phyloP scores from a whole-genome alignment of 305 asterid species.

The Solanum aculeatissimum region DNA sequence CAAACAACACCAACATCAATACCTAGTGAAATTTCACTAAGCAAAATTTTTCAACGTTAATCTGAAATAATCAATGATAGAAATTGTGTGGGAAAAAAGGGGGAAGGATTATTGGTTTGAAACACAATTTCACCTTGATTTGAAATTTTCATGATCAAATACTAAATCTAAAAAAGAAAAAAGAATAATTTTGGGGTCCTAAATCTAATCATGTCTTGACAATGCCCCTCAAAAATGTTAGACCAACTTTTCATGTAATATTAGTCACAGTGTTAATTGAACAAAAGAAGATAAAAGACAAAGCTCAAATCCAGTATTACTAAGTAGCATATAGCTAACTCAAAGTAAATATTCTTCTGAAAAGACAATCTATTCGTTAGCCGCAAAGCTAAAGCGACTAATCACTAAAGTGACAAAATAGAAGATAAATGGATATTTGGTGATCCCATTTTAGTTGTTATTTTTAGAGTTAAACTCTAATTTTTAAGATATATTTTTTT shows the following conservation, averaged over 20 bases:
- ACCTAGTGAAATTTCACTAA: no score
- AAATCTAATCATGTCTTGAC: not conserved
- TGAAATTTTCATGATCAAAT: not conserved
- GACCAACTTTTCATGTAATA: not conserved
- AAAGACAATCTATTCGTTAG: not conserved
- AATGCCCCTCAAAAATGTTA: not conserved
- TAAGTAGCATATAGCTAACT: not conserved
- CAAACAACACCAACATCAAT: no score
- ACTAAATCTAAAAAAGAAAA: not conserved
- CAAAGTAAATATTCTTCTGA: not conserved
- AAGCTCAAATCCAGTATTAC: not conserved
- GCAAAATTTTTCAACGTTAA: not conserved
- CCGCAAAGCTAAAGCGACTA: not conserved
- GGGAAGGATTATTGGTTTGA: not conserved
- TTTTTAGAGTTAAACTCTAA: no score
- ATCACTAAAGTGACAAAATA: not conserved
- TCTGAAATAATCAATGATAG: not conserved
- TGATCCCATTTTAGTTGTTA: no score
- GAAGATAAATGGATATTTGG: not conserved
- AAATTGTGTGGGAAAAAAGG: not conserved
- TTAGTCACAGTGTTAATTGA: not conserved
- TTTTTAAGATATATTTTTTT: no score
- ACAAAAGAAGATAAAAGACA: not conserved
- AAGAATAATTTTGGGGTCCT: not conserved
- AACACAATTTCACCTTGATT: not conserved